Conservation (phyloP, 345 rosid genomes). For the Dimocarpus longan region DNA sequence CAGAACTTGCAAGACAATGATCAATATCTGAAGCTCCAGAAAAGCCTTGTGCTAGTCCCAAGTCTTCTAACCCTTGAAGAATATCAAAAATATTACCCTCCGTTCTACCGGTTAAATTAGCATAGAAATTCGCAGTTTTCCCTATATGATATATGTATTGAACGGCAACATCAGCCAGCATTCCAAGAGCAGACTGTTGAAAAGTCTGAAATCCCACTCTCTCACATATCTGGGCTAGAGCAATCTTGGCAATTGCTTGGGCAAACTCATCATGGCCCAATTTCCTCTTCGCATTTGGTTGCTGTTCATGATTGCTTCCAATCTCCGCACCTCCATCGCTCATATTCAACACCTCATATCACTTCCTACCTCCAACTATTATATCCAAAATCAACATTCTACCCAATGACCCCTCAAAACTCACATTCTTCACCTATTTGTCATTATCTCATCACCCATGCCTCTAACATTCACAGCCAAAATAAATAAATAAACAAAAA, state of each 20-base stretch:
- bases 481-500: not conserved
- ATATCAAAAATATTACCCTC: conserved; percentile 65
- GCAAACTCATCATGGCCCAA: conserved; percentile 51
- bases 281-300: conserved; percentile 38
- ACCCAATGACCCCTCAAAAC: conserved; percentile 14
- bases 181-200: conserved; percentile 79
- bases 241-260: conserved; percentile 56
- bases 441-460: conserved; percentile 3
- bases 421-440: conserved; percentile 34
- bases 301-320: conserved; percentile 44
- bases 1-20: conserved; percentile 66
- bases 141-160: conserved; percentile 58
- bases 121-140: conserved; percentile 53
- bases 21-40: conserved; percentile 54
- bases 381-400: conserved; percentile 37
- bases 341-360: conserved; percentile 81
- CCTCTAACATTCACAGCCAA: not conserved
- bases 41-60: conserved; percentile 64
- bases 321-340: conserved; percentile 78
- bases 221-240: conserved; percentile 78
- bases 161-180: conserved; percentile 55
- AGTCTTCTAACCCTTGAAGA: conserved; percentile 72
- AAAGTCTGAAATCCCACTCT: conserved; percentile 65
- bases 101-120: conserved; percentile 69
- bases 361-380: conserved; percentile 40